Evolutionary conservation across 2,329 filamentous ascomycete genomes (phyloP).

Genomic region (Bimuria novae-zelandiae): DNA sequence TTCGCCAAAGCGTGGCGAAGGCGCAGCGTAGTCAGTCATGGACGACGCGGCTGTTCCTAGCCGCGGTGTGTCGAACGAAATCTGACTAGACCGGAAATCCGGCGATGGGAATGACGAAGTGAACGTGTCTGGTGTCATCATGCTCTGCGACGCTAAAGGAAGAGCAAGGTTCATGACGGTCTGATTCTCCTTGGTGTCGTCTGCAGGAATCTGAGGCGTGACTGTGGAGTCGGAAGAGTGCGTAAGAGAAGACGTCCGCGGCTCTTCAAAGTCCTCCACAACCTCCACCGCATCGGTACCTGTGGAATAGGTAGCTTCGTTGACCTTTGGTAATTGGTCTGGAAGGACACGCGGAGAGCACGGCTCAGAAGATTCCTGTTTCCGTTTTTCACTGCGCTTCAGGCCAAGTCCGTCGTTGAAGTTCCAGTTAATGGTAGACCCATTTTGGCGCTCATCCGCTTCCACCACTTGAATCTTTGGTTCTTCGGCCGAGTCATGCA

Average conservation of each 20-base stretch:
- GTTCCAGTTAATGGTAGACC: slow-evolving; percentile 51
- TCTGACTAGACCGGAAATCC: slow-evolving; percentile 64
- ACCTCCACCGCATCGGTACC: slow-evolving; percentile 48
- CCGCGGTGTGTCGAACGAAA: slow-evolving; percentile 69
- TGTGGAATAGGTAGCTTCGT: slow-evolving; percentile 15
- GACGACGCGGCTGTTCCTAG: slow-evolving; percentile 78
- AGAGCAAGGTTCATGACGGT: slow-evolving; percentile 45
- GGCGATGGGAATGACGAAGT: slow-evolving; percentile 67
- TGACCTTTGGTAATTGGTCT: slow-evolving; percentile 12
- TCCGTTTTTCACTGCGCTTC: slow-evolving; percentile 25
- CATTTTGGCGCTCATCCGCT: slow-evolving; percentile 45
- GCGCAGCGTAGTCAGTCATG: slow-evolving; percentile 70
- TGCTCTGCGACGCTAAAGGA: slow-evolving; percentile 50
- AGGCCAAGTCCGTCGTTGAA: slow-evolving; percentile 48
- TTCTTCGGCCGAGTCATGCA: slow-evolving; percentile 16
- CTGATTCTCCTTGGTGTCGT: slow-evolving; percentile 43
- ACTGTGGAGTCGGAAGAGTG: slow-evolving; percentile 57
- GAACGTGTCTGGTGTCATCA: slow-evolving; percentile 68
- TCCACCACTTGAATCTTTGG: slow-evolving; percentile 54
- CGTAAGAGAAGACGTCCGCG: slow-evolving; percentile 53
- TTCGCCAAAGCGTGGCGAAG: slow-evolving; percentile 73
- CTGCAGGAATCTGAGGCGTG: slow-evolving; percentile 38
- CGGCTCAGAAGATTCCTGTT: slow-evolving; percentile 22
- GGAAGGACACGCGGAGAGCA: slow-evolving; percentile 33
- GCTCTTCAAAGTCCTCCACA: slow-evolving; percentile 54